phyloP scores from a whole-genome alignment of 75 land plant species.

The Sequoia sempervirens region DNA sequence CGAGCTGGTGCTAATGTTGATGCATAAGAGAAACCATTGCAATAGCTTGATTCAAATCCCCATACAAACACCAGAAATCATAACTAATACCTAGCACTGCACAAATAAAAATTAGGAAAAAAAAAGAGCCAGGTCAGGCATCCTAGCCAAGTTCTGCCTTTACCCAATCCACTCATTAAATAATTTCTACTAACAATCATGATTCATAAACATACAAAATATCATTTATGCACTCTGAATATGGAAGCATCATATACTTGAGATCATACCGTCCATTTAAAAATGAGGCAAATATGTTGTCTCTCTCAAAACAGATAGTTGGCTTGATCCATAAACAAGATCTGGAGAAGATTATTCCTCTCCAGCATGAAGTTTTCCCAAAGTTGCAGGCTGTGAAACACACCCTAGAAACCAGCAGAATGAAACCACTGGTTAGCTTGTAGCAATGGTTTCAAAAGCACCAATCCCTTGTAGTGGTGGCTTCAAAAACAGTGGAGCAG shows the following conservation, averaged over 20 bases:
- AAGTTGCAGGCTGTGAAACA: neutral
- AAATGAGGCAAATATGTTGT: neutral
- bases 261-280: neutral
- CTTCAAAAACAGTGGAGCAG: no score
- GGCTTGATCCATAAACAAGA: no score
- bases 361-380: no score
- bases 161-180: neutral
- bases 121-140: neutral
- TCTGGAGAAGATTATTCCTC: no score
- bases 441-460: no score
- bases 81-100: neutral
- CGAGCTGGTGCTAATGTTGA: slow-evolving; percentile 90
- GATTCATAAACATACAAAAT: neutral
- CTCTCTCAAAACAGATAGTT: neutral
- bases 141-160: neutral
- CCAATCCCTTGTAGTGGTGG: no score
- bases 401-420: neutral
- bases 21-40: slow-evolving; percentile 83
- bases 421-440: neutral
- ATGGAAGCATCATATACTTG: neutral
- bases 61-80: slow-evolving; percentile 24
- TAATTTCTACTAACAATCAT: neutral
- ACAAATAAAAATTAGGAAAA: neutral
- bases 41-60: slow-evolving; percentile 88
- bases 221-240: neutral